Percentiles rank a stretch among this genome's conserved stretches.
phyloP scores from a whole-genome alignment of 2,329 filamentous ascomycete species.

The Pseudogymnoascus sp. region DNA sequence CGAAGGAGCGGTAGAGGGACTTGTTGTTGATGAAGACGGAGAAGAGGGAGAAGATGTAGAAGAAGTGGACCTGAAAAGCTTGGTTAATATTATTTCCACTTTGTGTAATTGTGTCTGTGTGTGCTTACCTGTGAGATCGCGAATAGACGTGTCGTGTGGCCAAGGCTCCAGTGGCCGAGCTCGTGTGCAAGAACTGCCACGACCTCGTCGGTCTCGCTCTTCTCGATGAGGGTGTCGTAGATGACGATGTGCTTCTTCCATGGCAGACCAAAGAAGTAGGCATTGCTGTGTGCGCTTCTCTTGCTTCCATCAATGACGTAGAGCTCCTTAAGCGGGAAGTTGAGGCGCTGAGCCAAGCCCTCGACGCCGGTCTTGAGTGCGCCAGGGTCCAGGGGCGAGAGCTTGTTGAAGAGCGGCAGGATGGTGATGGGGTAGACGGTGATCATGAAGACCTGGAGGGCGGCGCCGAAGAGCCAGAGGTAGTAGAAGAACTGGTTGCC shows the following conservation, averaged over 20 bases:
- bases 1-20: slow-evolving; percentile 84
- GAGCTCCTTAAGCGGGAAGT: slow-evolving; percentile 87
- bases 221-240: slow-evolving; percentile 95
- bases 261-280: slow-evolving; percentile 92
- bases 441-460: slow-evolving; percentile 86
- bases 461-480: slow-evolving; percentile 86
- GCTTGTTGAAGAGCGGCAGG: slow-evolving; percentile 94
- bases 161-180: slow-evolving; percentile 92
- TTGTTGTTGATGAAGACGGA: slow-evolving; percentile 95
- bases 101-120: slow-evolving; percentile 5
- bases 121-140: slow-evolving; percentile 65
- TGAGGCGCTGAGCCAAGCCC: slow-evolving; percentile 68
- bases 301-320: slow-evolving; percentile 93
- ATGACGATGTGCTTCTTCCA: slow-evolving; percentile 99
- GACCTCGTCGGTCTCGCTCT: slow-evolving; percentile 85
- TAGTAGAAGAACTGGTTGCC: slow-evolving; percentile 97
- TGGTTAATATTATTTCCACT: slow-evolving; percentile 24
- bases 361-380: slow-evolving; percentile 84
- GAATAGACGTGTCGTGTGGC: slow-evolving; percentile 87
- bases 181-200: slow-evolving; percentile 93
- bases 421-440: slow-evolving; percentile 94
- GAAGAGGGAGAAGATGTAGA: slow-evolving; percentile 95
- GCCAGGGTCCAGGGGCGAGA: slow-evolving; percentile 83
- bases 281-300: slow-evolving; percentile 79
- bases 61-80: slow-evolving; percentile 65